phyloP scores from a whole-genome alignment of 441 rosid genomes.

The Gossypium schwendimanii region DNA sequence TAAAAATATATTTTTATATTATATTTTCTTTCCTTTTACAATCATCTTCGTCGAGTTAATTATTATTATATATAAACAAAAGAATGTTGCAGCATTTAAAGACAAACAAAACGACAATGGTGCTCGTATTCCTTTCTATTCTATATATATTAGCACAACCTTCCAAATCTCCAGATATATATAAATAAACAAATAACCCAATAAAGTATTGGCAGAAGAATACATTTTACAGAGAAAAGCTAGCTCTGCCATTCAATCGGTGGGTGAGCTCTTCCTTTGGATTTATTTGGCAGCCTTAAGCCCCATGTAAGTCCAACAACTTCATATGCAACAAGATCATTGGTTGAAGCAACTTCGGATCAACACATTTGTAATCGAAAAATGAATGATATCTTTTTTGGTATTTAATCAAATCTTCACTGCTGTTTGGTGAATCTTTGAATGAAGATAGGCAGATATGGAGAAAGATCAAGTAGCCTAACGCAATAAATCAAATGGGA shows the following conservation, averaged over 20 bases:
- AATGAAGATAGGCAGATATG: background rate
- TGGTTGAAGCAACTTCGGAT: conserved; percentile 8
- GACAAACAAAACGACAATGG: conserved; percentile 49
- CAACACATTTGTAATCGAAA: background rate
- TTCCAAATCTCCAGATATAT: conserved; percentile 34
- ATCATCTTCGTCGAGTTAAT: too few species aligned
- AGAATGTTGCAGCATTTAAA: conserved; percentile 54
- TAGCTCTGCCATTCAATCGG: conserved; percentile 32
- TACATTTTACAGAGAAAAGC: conserved; percentile 20
- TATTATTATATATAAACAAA: conserved; percentile 11
- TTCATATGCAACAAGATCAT: conserved; percentile 1
- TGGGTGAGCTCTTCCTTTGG: conserved; percentile 34
- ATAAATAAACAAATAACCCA: conserved; percentile 2
- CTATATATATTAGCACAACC: conserved; percentile 21
- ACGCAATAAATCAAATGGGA: background rate
- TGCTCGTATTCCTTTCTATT: conserved; percentile 25
- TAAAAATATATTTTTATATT: too few species aligned
- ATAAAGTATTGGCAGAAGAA: conserved; percentile 12
- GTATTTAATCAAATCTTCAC: background rate
- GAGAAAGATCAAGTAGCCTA: background rate
- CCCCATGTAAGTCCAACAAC: conserved; percentile 12
- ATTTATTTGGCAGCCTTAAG: conserved; percentile 9
- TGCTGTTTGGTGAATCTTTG: background rate
- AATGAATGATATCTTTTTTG: background rate
- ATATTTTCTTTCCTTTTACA: too few species aligned